Evolutionary conservation across 1,284 basidiomycete genomes (phyloP).

Genomic region (Mycena citricolor): DNA sequence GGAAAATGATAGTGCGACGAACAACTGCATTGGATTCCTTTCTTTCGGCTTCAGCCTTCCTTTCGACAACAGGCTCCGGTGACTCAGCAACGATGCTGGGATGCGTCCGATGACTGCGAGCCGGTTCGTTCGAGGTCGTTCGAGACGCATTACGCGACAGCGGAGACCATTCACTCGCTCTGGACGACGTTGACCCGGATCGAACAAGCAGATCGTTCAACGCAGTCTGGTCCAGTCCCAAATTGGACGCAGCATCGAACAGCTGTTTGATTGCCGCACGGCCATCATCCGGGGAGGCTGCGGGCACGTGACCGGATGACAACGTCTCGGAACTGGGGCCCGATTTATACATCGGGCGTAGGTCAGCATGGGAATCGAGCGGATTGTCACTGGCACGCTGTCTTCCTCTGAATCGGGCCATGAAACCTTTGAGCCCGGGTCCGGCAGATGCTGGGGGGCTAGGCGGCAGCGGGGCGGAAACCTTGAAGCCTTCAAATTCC

Average conservation of each 20-base stretch:
- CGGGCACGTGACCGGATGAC: too few species aligned
- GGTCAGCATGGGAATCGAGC: constrained; percentile 28
- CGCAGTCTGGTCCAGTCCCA: constrained; percentile 70
- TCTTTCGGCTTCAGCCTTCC: constrained; percentile 38
- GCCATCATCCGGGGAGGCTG: too few species aligned
- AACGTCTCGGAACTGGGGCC: constrained; percentile 27
- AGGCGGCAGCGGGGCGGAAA: constrained; percentile 44
- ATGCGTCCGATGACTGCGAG: constrained; percentile 13
- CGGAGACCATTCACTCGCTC: constrained; percentile 45
- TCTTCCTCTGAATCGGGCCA: constrained; percentile 72
- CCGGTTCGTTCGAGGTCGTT: constrained; percentile 4
- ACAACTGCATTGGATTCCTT: constrained; percentile 65
- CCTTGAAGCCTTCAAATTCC: constrained; percentile 52
- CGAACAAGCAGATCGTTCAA: constrained; percentile 69
- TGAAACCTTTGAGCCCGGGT: constrained; percentile 74
- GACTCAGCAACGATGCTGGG: background rate
- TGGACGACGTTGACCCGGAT: constrained; percentile 64
- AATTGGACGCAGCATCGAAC: constrained; percentile 69
- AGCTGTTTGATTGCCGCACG: constrained; percentile 70
- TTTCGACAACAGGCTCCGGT: constrained; percentile 34
- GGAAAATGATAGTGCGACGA: constrained; percentile 74
- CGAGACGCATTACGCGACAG: constrained; percentile 38
- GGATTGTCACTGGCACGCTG: constrained; percentile 45
- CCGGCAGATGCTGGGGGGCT: constrained; percentile 68
- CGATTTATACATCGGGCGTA: too few species aligned